Evolutionary conservation across 768 basidiomycete species (phyloP), one percentile per base, ranked within the genome.

Genomic region (Hericium alpestre): DNA sequence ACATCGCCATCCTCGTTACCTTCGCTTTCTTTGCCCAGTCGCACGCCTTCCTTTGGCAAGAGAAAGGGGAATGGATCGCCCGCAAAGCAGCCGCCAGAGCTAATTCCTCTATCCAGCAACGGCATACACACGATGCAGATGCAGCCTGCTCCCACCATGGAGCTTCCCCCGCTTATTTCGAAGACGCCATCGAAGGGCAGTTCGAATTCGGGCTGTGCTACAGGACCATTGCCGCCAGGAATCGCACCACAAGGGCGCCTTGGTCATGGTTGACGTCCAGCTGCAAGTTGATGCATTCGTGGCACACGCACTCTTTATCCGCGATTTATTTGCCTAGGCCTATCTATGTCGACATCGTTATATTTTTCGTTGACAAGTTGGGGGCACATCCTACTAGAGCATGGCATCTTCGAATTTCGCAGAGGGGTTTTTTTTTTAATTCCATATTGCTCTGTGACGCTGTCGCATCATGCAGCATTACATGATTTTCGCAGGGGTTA

Each of bases 81-180:
- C 4, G 18, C 11, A 20, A 20, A 46, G 18, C 20, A n/a, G 20
- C 43, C 22, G 25, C 23, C 49, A 11, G 62, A 63, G 39, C 57
- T 61, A 10, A 63, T 63, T 20, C 38, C 62, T 32, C 53, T 61
- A 4, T 48, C 55, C 12, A 52, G 60, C n/a, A 63, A 47, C 12
- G 50, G 60, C 1, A 61, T 62, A 25, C 61, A 55, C 54, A 62
- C 61, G 9, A 54, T 52, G 32, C 61, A 62, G 46, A 61, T 62
- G 59, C 59, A 62, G n/a, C 61, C 61, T 4, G 59, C 52, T 11
- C 37, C 57, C 2, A 20, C 25, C 20, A 62, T 62, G 61, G 54
- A 58, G 22, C 61, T 62, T 16, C 61, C 61, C 1, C 54, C 52
- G 5, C 50, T 23, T 18, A 62, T 62, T 18, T 18, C 40, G 23